Conservation (phyloP, 2,329 filamentous ascomycete genomes). For the Furcasterigmium furcatum region DNA sequence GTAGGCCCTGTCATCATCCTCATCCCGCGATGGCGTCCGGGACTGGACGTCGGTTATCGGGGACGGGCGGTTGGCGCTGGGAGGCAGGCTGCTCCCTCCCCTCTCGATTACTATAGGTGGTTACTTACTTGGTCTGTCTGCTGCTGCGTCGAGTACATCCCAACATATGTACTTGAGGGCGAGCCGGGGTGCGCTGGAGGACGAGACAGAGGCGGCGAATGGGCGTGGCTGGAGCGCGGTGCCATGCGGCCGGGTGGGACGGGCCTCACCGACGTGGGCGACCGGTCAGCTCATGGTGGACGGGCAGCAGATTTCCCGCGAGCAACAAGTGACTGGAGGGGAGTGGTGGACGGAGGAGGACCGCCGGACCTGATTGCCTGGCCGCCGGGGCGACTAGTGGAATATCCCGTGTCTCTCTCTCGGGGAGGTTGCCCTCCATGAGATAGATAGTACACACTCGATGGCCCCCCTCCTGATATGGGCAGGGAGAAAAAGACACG, state of each 20-base stretch:
- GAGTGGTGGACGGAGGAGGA: background rate
- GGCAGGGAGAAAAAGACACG: too few relatives aligned
- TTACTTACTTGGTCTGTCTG: too few relatives aligned
- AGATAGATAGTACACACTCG: background rate
- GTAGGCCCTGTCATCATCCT: too few relatives aligned
- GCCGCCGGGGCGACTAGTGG: background rate
- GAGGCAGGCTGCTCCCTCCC: too few relatives aligned
- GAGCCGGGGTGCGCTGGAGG: too few relatives aligned
- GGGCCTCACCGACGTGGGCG: slow-evolving; percentile 1
- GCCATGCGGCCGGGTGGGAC: slow-evolving; percentile 2
- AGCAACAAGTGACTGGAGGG: background rate
- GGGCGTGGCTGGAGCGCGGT: background rate
- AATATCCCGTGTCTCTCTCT: background rate
- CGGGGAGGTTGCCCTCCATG: background rate
- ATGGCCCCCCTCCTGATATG: too few relatives aligned
- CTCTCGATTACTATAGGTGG: too few relatives aligned
- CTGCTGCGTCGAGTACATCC: too few relatives aligned
- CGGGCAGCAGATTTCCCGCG: background rate
- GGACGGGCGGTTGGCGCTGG: background rate
- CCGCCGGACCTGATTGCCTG: background rate
- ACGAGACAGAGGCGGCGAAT: background rate
- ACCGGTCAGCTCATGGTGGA: background rate
- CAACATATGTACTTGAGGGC: too few relatives aligned
- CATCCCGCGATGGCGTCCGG: too few relatives aligned
- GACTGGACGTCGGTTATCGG: background rate